Conservation (phyloP, 306 rosid genomes). For the Castanea crenata region DNA sequence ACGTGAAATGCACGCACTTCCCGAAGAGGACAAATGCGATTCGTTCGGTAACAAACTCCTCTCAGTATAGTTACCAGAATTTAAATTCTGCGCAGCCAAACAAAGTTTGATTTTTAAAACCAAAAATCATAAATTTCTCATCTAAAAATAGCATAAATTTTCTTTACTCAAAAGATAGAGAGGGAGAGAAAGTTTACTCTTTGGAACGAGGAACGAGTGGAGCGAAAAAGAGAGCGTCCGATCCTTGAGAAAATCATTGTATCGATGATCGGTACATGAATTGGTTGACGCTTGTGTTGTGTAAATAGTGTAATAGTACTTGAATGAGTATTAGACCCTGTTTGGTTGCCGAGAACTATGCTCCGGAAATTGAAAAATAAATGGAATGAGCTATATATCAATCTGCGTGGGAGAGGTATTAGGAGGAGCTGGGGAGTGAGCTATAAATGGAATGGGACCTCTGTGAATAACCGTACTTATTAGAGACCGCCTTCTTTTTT, state of each 20-base stretch:
- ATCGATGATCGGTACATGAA: neutral
- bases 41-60: slow-evolving; percentile 13
- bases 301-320: neutral
- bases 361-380: neutral
- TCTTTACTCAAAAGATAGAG: neutral
- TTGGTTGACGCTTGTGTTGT: neutral
- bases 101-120: no score
- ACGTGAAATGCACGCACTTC: slow-evolving; percentile 7
- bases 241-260: slow-evolving; percentile 31
- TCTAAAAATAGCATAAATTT: neutral
- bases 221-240: slow-evolving; percentile 27
- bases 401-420: no score
- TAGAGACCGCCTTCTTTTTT: neutral
- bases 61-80: neutral
- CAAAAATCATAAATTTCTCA: neutral
- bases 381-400: neutral
- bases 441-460: neutral
- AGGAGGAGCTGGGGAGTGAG: neutral
- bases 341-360: neutral
- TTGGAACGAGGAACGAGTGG: slow-evolving; percentile 19
- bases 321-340: neutral
- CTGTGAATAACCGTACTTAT: neutral
- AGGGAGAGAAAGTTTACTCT: slow-evolving; percentile 5
- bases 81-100: slow-evolving; percentile 19
- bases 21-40: neutral